Evolutionary conservation across 225 moss, liverwort and hornwort genomes (phyloP), one percentile per base, ranked within the genome.

Genomic region (Bryoerythrophyllum caledonicum): DNA sequence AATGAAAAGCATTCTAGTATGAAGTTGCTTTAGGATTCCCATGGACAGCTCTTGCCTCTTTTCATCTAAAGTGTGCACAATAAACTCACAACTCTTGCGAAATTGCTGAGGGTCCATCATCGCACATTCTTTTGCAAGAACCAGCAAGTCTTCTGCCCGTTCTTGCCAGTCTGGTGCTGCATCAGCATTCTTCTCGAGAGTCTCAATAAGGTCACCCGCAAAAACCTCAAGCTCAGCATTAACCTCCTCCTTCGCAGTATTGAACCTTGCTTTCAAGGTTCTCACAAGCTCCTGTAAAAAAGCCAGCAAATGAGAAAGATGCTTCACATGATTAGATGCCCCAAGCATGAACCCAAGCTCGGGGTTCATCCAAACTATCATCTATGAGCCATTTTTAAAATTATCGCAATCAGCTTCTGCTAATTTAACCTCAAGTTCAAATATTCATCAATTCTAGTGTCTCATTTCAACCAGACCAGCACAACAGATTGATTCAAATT

Each of bases 1-100:
- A 81, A 95, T 91, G 78, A 99, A 99, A 35, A 99, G 95, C 90
- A 99, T 93, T 61, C 95, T 85, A 25, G 95, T 99, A 71, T 99
- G 99, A 10, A 93, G 85, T 86, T 91, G 93, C 79, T 99, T 99
- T 32, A 99, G 69, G 57, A 91, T 82, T 79, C 99, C 99, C 86
- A 99, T 93, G 56, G 91, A 54, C 12, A 99, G 88, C 70, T 92
- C 84, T 90, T 95, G 99, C 75, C 99, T 95, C 79, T 93, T 99
- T 59, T 99, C 99, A 77, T 99, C 99, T 71, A 99, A 88, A 32
- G 95, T 93, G 76, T 95, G 95, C 25, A 99, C 99, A 74, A 92
- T 92, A 57, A 86, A 84, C 80, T 99, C 99, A 68, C 99, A 99
- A 44, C 84, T 85, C 79, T 93, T 90, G 65, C 93, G 89, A 70